Percentiles rank a stretch among this genome's conserved stretches.
Conservation (phyloP, 2,329 filamentous ascomycete genomes). For the Didymella segeticola region DNA sequence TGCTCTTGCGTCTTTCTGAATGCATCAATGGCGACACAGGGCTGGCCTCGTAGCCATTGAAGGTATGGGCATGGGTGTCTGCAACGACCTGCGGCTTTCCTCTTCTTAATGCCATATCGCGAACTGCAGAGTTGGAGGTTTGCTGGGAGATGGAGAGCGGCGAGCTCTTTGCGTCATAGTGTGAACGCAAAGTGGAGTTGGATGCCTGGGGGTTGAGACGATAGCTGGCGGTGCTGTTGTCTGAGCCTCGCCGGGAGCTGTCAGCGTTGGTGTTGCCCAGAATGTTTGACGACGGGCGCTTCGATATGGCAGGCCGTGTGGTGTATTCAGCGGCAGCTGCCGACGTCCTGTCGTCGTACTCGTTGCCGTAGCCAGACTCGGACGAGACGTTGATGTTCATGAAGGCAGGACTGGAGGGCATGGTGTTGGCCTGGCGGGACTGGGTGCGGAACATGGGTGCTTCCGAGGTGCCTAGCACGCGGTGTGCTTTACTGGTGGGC, state of each 20-base stretch:
- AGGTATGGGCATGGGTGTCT: slow-evolving; percentile 15
- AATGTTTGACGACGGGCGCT: slow-evolving; percentile 44
- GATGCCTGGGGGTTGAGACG: slow-evolving; percentile 43
- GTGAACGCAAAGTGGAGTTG: slow-evolving; percentile 50
- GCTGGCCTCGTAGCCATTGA: slow-evolving; percentile 22
- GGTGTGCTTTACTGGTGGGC: slow-evolving; percentile 45
- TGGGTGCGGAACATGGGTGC: slow-evolving; percentile 31
- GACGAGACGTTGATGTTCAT: slow-evolving; percentile 41
- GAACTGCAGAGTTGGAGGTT: slow-evolving; percentile 53
- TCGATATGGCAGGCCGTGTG: slow-evolving; percentile 35
- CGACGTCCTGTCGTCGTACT: slow-evolving; percentile 31
- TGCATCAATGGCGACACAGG: slow-evolving; percentile 32
- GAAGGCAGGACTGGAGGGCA: slow-evolving; percentile 38
- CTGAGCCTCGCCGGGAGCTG: slow-evolving; percentile 34
- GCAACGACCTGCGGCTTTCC: slow-evolving; percentile 40
- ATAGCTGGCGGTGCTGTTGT: slow-evolving; percentile 38
- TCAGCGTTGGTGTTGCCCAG: slow-evolving; percentile 33
- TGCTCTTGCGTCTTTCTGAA: slow-evolving; percentile 40
- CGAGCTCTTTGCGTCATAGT: slow-evolving; percentile 52
- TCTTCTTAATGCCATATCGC: slow-evolving; percentile 53
- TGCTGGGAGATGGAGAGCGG: slow-evolving; percentile 54
- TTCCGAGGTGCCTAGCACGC: slow-evolving; percentile 46
- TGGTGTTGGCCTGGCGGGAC: slow-evolving; percentile 27
- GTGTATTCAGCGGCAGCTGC: slow-evolving; percentile 28
- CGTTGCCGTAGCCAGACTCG: slow-evolving; percentile 39